Conservation (phyloP, 768 basidiomycete genomes). For the Paxillus rubicundulus region DNA sequence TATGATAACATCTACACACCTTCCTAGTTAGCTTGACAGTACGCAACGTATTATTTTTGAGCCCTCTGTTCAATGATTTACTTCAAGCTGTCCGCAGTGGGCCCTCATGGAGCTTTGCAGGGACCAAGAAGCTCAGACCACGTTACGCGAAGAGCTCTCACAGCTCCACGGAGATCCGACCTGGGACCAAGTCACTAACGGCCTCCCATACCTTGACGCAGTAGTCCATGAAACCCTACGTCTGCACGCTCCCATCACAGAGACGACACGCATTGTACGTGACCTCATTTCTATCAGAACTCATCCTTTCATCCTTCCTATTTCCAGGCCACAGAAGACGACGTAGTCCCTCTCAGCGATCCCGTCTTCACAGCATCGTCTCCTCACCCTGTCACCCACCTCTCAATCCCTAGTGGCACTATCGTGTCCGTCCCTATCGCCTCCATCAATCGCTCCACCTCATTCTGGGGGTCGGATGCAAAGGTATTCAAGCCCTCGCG, state of each 20-base stretch:
- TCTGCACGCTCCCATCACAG: slow-evolving; percentile 33
- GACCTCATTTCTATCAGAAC: too few species aligned
- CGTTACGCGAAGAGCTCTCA: slow-evolving; percentile 28
- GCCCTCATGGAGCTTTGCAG: slow-evolving; percentile 29
- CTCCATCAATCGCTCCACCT: slow-evolving; percentile 39
- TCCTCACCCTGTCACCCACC: slow-evolving; percentile 18
- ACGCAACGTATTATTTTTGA: background rate
- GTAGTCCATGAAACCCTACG: slow-evolving; percentile 40
- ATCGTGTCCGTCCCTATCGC: slow-evolving; percentile 37
- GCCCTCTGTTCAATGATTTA: too few species aligned
- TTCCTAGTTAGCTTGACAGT: slow-evolving; percentile 8
- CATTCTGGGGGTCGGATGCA: slow-evolving; percentile 46
- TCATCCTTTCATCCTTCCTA: too few species aligned
- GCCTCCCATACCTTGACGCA: slow-evolving; percentile 42
- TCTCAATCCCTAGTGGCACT: slow-evolving; percentile 41
- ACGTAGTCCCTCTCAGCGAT: slow-evolving; percentile 34
- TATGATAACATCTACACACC: background rate
- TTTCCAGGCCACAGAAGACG: slow-evolving; percentile 36
- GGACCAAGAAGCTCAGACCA: slow-evolving; percentile 25
- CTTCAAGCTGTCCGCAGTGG: too few species aligned
- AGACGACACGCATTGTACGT: slow-evolving; percentile 32
- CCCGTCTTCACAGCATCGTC: slow-evolving; percentile 20
- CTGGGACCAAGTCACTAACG: slow-evolving; percentile 38
- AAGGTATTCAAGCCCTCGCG: slow-evolving; percentile 42
- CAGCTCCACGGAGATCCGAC: slow-evolving; percentile 32